Evolutionary conservation across 2,329 filamentous ascomycete genomes (phyloP).

Genomic region (Lasiodiplodia sp.): DNA sequence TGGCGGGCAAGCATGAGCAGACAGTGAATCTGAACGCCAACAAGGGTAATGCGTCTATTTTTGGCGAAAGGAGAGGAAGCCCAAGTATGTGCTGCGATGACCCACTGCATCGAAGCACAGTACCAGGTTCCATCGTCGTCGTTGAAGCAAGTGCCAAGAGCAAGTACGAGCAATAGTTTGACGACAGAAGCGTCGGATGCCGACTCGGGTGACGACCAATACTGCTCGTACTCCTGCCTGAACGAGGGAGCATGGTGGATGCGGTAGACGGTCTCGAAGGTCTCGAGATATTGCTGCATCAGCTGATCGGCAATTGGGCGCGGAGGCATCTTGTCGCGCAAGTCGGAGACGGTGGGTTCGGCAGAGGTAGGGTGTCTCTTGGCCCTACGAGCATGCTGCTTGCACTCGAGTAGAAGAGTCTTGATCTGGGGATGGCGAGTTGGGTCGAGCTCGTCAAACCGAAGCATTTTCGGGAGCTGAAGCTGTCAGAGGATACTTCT

Average conservation of each 20-base stretch:
- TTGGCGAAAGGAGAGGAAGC: conserved; percentile 42
- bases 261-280: conserved; percentile 39
- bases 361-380: conserved; percentile 35
- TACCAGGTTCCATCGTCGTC: neutral
- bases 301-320: conserved; percentile 33
- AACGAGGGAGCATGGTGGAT: conserved; percentile 38
- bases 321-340: conserved; percentile 23
- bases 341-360: conserved; percentile 32
- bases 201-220: conserved; percentile 35
- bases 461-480: conserved; percentile 30
- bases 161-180: conserved; percentile 32
- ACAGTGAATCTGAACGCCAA: conserved; percentile 46
- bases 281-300: conserved; percentile 34
- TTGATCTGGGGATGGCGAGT: neutral
- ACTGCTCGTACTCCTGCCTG: conserved; percentile 34
- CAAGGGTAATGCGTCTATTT: conserved; percentile 39
- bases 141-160: conserved; percentile 32
- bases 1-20: conserved; percentile 45
- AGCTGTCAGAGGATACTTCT: conserved; percentile 1
- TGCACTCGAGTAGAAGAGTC: conserved; percentile 4
- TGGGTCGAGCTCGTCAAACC: neutral
- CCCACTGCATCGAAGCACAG: conserved; percentile 28
- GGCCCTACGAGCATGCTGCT: conserved; percentile 31
- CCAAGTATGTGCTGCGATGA: conserved; percentile 44
- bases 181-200: conserved; percentile 10